phyloP scores from a whole-genome alignment of 78 protist species.

The Monosiga brevicollis region DNA sequence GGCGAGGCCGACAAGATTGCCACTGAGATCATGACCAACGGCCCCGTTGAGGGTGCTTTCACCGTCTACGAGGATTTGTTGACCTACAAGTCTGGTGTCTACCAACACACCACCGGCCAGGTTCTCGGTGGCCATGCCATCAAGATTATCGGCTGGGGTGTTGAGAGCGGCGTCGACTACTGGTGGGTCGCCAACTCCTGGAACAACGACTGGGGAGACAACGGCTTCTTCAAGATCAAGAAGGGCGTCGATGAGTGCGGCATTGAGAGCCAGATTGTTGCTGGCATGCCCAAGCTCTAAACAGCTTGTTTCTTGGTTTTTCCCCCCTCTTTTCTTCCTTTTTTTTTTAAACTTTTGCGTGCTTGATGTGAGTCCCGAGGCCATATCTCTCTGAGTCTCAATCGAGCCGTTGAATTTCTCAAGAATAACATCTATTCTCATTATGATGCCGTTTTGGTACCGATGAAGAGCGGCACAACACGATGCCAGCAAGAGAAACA shows the following conservation, averaged over 20 bases:
- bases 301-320: no score
- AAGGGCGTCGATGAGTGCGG: neutral
- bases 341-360: no score
- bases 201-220: neutral
- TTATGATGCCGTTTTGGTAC: no score
- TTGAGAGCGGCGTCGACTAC: conserved; percentile 13
- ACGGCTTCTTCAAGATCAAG: neutral
- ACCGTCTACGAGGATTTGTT: conserved; percentile 34
- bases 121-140: conserved; percentile 38
- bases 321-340: no score
- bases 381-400: no score
- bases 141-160: conserved; percentile 37
- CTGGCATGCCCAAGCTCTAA: neutral
- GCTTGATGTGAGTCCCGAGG: no score
- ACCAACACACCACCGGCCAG: conserved; percentile 16
- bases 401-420: no score
- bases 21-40: conserved; percentile 15
- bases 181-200: conserved; percentile 46
- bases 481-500: no score
- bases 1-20: neutral
- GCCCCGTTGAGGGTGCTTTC: conserved; percentile 35
- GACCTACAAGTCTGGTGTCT: conserved; percentile 25
- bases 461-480: no score
- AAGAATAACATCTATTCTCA: no score
- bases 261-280: neutral